These are phyloP conservation scores for Chamaecyparis obtusa DNA, from an alignment of 75 land plant genomes.

Conservation along the genomic window DNA sequence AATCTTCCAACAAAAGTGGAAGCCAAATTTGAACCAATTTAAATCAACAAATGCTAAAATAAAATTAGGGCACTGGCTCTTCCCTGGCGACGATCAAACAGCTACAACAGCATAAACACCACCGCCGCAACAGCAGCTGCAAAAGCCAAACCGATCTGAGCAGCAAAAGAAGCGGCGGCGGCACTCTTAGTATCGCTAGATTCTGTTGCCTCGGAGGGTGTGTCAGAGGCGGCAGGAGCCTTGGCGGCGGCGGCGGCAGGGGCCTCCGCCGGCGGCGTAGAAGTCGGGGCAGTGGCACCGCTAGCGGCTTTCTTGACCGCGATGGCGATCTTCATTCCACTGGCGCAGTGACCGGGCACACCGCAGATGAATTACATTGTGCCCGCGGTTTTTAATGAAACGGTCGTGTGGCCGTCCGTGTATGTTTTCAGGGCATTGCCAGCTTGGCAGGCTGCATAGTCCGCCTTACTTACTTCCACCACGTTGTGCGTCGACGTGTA, in stretches of 20 bases:
- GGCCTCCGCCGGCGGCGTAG: neutral
- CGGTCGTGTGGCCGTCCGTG: slow-evolving; percentile 17
- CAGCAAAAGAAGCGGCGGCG: neutral
- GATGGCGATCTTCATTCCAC: slow-evolving; percentile 25
- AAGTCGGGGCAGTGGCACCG: neutral
- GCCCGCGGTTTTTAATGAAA: slow-evolving; percentile 22
- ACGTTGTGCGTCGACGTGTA: slow-evolving; percentile 29
- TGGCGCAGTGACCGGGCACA: slow-evolving; percentile 18
- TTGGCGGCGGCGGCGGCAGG: neutral
- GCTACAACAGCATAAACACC: too few relatives aligned
- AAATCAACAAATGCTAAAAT: neutral
- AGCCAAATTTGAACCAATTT: too few relatives aligned
- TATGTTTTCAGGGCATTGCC: slow-evolving; percentile 12
- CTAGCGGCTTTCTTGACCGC: slow-evolving; percentile 6
- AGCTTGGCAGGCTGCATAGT: slow-evolving; percentile 27
- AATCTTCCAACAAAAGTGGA: too few relatives aligned
- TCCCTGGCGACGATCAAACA: slow-evolving; percentile 2
- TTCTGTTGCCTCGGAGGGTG: neutral
- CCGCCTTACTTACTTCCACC: slow-evolving; percentile 27
- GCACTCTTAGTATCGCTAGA: neutral
- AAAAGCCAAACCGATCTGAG: neutral
- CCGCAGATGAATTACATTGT: slow-evolving; percentile 37
- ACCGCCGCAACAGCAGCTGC: neutral
- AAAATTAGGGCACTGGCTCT: slow-evolving; percentile 31
- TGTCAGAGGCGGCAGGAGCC: neutral